A percentile compares a stretch with the other conserved stretches of the same genome.
phyloP scores from a whole-genome alignment of 306 rosid species.

The Prunus mira region DNA sequence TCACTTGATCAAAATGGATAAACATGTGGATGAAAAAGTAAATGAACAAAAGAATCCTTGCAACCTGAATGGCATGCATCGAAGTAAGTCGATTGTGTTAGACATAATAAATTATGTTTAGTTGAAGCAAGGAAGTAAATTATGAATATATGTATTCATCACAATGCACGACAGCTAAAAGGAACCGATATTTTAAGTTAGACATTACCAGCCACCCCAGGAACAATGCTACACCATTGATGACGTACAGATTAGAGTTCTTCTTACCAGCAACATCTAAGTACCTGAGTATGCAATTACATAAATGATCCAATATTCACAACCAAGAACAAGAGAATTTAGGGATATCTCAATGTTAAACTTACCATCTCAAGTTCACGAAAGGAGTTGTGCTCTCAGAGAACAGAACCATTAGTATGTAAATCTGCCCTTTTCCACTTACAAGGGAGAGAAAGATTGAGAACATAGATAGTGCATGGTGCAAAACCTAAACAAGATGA shows the following conservation, averaged over 20 bases:
- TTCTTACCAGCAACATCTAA: conserved; percentile 72
- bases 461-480: conserved; percentile 75
- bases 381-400: conserved; percentile 87
- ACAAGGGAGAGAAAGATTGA: conserved; percentile 68
- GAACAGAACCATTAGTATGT: conserved; percentile 89
- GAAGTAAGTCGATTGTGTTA: neutral
- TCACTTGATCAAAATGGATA: conserved; percentile 75
- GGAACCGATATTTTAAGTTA: conserved; percentile 20
- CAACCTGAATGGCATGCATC: conserved; percentile 50
- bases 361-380: conserved; percentile 89
- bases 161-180: conserved; percentile 5
- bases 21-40: conserved; percentile 67
- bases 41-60: conserved; percentile 75
- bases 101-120: neutral
- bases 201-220: conserved; percentile 93
- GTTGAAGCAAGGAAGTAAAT: neutral
- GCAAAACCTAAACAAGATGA: conserved; percentile 54
- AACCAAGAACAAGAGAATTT: conserved; percentile 17
- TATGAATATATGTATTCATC: neutral
- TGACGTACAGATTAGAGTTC: conserved; percentile 55
- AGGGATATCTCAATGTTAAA: conserved; percentile 10
- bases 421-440: conserved; percentile 79
- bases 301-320: conserved; percentile 22
- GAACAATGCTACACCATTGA: conserved; percentile 80
- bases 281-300: conserved; percentile 52